phyloP scores from a whole-genome alignment of 805 yeast genomes.

The Danielia reshetovae region DNA sequence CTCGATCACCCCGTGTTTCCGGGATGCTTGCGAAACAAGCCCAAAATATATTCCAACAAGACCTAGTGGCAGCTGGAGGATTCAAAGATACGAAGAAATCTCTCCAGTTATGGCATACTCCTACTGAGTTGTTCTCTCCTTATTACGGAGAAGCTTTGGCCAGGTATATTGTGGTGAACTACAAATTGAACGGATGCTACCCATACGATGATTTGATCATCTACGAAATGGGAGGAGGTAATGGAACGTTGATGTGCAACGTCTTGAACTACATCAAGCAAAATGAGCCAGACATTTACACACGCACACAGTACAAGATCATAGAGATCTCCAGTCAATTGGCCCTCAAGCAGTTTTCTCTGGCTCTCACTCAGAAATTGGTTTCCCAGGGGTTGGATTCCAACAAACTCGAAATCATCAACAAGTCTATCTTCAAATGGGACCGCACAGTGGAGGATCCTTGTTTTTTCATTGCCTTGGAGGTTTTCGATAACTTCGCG shows the following conservation, averaged over 20 bases:
- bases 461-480: conserved; percentile 74
- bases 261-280: conserved; percentile 60
- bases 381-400: conserved; percentile 44
- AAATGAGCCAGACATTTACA: conserved; percentile 70
- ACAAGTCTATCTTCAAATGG: conserved; percentile 79
- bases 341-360: conserved; percentile 50
- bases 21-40: conserved; percentile 25
- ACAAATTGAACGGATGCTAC: conserved; percentile 56
- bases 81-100: conserved; percentile 28
- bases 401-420: conserved; percentile 58
- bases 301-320: conserved; percentile 61
- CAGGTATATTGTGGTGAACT: conserved; percentile 67
- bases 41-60: conserved; percentile 20
- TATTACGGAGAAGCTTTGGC: conserved; percentile 86
- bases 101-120: conserved; percentile 83
- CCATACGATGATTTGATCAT: conserved; percentile 71
- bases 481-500: conserved; percentile 79
- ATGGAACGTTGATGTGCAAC: conserved; percentile 79
- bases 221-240: conserved; percentile 89
- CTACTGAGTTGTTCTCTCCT: conserved; percentile 81
- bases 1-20: no score
- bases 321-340: conserved; percentile 67
- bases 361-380: conserved; percentile 32
- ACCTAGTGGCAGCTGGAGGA: conserved; percentile 14
- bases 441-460: conserved; percentile 53